A percentile compares a stretch with the other conserved stretches of the same genome.
Evolutionary conservation across 768 basidiomycete genomes (phyloP).

Genomic region (Peribolospora baueri): DNA sequence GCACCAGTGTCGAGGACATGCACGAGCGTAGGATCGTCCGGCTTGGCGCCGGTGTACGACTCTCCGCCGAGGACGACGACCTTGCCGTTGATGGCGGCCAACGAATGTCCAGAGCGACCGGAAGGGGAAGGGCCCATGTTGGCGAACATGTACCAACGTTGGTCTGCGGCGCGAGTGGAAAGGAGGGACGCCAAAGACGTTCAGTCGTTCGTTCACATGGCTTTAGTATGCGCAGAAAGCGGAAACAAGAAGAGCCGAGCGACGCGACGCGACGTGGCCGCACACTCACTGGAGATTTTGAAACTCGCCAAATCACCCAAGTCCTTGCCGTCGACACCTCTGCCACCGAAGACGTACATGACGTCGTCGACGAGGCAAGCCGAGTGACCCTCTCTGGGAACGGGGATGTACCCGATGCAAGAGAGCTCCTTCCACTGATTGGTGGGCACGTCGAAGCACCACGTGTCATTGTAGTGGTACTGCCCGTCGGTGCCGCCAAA

Average conservation of each 20-base stretch:
- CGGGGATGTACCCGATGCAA: slow-evolving; percentile 91
- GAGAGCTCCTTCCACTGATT: slow-evolving; percentile 70
- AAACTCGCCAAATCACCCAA: slow-evolving; percentile 84
- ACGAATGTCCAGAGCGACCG: slow-evolving; percentile 88
- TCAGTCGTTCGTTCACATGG: not conserved
- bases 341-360: slow-evolving; percentile 87
- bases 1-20: slow-evolving; percentile 84
- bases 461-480: slow-evolving; percentile 97
- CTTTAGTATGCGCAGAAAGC: not conserved
- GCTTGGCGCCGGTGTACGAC: slow-evolving; percentile 30
- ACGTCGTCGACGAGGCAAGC: slow-evolving; percentile 92
- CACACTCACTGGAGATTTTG: slow-evolving; percentile 75
- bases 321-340: slow-evolving; percentile 92
- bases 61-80: slow-evolving; percentile 92
- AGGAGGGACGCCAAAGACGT: not conserved
- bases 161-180: slow-evolving; percentile 30
- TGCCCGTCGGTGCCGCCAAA: slow-evolving; percentile 98
- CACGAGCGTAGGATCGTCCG: slow-evolving; percentile 57
- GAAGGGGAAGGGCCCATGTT: slow-evolving; percentile 94
- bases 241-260: not conserved
- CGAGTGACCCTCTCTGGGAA: slow-evolving; percentile 84
- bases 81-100: slow-evolving; percentile 70
- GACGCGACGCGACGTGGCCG: not conserved
- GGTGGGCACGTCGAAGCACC: slow-evolving; percentile 67
- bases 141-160: slow-evolving; percentile 99